A percentile compares a stretch with the other conserved stretches of the same genome.
These are phyloP conservation scores for Bipolaris zeicola DNA, from an alignment of 2,329 filamentous ascomycete species.

Conservation along the genomic window DNA sequence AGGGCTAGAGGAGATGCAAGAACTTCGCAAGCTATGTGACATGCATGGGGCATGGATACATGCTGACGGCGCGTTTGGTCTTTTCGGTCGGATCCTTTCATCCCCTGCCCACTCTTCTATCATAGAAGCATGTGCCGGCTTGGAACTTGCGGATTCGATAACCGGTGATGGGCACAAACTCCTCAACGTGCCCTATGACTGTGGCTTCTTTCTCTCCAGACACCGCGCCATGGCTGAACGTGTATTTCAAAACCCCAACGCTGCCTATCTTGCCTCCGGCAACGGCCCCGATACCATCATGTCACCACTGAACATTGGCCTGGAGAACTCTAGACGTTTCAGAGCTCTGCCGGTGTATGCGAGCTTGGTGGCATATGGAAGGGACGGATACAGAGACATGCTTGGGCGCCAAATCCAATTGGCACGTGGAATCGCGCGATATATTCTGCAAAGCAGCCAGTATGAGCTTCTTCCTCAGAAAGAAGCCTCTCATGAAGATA, in stretches of 20 bases:
- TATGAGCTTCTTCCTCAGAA: slow-evolving; percentile 70
- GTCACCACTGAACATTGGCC: slow-evolving; percentile 83
- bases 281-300: slow-evolving; percentile 59
- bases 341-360: slow-evolving; percentile 89
- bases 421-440: slow-evolving; percentile 69
- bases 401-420: slow-evolving; percentile 74
- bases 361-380: slow-evolving; percentile 75
- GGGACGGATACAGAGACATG: slow-evolving; percentile 69
- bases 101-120: slow-evolving; percentile 63
- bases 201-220: slow-evolving; percentile 83
- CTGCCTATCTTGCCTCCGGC: slow-evolving; percentile 70
- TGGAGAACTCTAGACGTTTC: slow-evolving; percentile 92
- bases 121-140: slow-evolving; percentile 60
- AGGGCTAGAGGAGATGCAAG: slow-evolving; percentile 62
- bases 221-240: slow-evolving; percentile 31
- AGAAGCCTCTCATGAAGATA: slow-evolving; percentile 45
- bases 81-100: slow-evolving; percentile 74
- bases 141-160: slow-evolving; percentile 87
- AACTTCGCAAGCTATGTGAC: slow-evolving; percentile 72
- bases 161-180: slow-evolving; percentile 87
- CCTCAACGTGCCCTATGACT: slow-evolving; percentile 95
- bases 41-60: slow-evolving; percentile 83
- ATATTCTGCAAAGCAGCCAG: slow-evolving; percentile 63
- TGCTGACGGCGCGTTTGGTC: slow-evolving; percentile 87
- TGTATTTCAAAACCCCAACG: slow-evolving; percentile 70